A percentile compares a stretch with the other conserved stretches of the same genome.
These are phyloP conservation scores for Lepiota venenata DNA, from an alignment of 768 basidiomycete genomes.

Conservation along the genomic window DNA sequence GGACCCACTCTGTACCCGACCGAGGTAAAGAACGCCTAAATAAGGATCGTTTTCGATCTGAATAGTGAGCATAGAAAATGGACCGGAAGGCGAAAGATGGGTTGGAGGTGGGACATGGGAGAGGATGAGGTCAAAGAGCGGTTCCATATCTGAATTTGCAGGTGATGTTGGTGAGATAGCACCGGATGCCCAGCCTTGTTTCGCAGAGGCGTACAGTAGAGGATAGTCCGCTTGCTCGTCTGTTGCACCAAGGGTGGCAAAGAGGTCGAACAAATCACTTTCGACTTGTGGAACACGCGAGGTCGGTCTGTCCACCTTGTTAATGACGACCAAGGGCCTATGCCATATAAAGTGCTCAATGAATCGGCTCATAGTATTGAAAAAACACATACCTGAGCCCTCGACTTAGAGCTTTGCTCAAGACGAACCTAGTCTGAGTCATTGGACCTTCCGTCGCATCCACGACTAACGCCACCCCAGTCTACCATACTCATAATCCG, in stretches of 20 bases:
- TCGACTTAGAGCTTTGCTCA: conserved; percentile 41
- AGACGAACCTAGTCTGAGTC: conserved; percentile 54
- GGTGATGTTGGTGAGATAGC: conserved; percentile 19
- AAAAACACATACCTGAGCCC: conserved; percentile 34
- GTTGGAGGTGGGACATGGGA: conserved; percentile 38
- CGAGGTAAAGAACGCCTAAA: conserved; percentile 46
- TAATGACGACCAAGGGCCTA: conserved; percentile 48
- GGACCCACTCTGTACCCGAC: conserved; percentile 40
- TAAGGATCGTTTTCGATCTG: conserved; percentile 51
- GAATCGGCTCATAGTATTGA: background rate
- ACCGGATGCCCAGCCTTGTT: conserved; percentile 45
- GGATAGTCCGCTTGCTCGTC: conserved; percentile 53
- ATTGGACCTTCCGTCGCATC: conserved; percentile 61
- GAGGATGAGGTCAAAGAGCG: conserved; percentile 44
- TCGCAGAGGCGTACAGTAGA: conserved; percentile 46
- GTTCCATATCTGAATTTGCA: conserved; percentile 31
- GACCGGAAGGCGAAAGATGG: conserved; percentile 31
- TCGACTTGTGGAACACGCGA: conserved; percentile 44
- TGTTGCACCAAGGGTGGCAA: conserved; percentile 46
- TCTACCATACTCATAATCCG: conserved; percentile 60
- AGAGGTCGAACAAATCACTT: conserved; percentile 47
- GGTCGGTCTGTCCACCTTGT: conserved; percentile 44
- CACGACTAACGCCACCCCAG: conserved; percentile 55
- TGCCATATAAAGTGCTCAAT: background rate
- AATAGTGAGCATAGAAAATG: conserved; percentile 51